Percentiles rank a stretch among this genome's conserved stretches.
These are phyloP conservation scores for Camelina neglecta DNA, from an alignment of 345 rosid genomes.

Conservation along the genomic window DNA sequence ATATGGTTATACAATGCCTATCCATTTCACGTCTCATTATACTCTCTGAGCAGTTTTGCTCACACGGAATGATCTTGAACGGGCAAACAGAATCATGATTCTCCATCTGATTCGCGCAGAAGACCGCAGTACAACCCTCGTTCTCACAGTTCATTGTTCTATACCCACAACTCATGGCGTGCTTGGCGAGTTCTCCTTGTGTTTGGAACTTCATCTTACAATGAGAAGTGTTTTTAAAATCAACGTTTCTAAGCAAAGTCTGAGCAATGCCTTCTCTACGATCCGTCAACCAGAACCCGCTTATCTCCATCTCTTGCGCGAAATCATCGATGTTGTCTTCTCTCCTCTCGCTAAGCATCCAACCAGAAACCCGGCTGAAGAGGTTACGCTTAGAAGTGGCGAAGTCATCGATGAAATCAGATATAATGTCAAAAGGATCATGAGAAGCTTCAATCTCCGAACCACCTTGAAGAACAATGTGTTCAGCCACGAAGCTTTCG, in stretches of 20 bases:
- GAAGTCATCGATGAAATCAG: slow-evolving; percentile 75
- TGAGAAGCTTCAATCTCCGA: slow-evolving; percentile 56
- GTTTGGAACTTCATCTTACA: slow-evolving; percentile 68
- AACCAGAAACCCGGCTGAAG: slow-evolving; percentile 78
- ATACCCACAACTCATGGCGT: slow-evolving; percentile 56
- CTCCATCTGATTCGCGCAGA: slow-evolving; percentile 63
- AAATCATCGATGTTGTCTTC: slow-evolving; percentile 92
- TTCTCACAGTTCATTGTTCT: slow-evolving; percentile 65
- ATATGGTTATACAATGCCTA: slow-evolving; percentile 84
- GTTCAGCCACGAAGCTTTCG: slow-evolving; percentile 76
- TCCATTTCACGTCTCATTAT: slow-evolving; percentile 90
- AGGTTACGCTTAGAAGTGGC: slow-evolving; percentile 70
- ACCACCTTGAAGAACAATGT: slow-evolving; percentile 60
- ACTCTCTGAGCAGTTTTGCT: slow-evolving; percentile 67
- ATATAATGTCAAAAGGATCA: slow-evolving; percentile 73
- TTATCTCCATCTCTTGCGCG: slow-evolving; percentile 81
- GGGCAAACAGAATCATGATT: slow-evolving; percentile 76
- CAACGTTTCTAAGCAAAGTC: slow-evolving; percentile 74
- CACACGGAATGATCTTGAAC: slow-evolving; percentile 83
- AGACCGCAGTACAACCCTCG: slow-evolving; percentile 66
- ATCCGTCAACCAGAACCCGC: slow-evolving; percentile 74
- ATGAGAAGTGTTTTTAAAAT: slow-evolving; percentile 65
- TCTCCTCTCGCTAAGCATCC: slow-evolving; percentile 83
- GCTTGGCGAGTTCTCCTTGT: slow-evolving; percentile 58
- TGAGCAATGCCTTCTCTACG: slow-evolving; percentile 64